These are phyloP conservation scores for Curvularia verruculosa DNA, from an alignment of 2,329 filamentous ascomycete species.

Conservation along the genomic window DNA sequence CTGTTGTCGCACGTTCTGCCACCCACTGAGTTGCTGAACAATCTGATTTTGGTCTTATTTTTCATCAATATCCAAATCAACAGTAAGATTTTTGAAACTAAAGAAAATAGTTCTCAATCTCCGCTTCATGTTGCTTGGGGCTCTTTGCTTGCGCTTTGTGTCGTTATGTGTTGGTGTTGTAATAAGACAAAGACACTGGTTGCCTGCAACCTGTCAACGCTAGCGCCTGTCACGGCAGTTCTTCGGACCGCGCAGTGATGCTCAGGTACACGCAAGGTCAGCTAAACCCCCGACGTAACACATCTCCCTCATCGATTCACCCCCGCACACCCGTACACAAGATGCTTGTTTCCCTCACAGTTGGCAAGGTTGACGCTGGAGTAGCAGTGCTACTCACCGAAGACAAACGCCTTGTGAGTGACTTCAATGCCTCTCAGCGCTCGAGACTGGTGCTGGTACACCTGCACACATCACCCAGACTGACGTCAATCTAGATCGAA, in stretches of 20 bases:
- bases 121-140: too few relatives aligned
- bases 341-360: constrained; percentile 97
- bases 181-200: too few relatives aligned
- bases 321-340: constrained; percentile 35
- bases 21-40: too few relatives aligned
- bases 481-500: constrained; percentile 73
- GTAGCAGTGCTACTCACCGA: constrained; percentile 96
- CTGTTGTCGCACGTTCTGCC: too few relatives aligned
- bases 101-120: too few relatives aligned
- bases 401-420: constrained; percentile 88
- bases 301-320: not conserved
- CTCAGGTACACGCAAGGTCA: constrained; percentile 14
- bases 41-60: too few relatives aligned
- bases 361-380: constrained; percentile 98
- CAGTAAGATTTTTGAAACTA: too few relatives aligned
- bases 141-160: too few relatives aligned
- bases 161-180: too few relatives aligned
- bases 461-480: constrained; percentile 19
- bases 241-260: constrained; percentile 14
- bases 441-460: constrained; percentile 4
- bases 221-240: constrained; percentile 11
- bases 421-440: constrained; percentile 23
- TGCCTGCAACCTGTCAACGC: not conserved
- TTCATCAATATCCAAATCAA: too few relatives aligned
- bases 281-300: constrained; percentile 8